Conservation (phyloP, 169 alveolate genomes). For the Cryptosporidium sp. region DNA sequence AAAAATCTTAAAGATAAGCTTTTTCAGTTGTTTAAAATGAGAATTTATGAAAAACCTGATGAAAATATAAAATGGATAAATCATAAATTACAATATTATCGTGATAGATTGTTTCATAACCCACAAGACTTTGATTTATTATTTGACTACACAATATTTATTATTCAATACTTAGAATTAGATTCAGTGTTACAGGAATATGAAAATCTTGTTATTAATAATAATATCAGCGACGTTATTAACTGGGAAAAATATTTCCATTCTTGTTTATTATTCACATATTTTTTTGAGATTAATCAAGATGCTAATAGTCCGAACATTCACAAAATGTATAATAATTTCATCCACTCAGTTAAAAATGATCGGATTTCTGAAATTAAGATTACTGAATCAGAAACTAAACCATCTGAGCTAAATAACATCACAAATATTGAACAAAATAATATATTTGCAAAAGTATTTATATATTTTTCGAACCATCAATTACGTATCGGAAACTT, state of each 20-base stretch:
- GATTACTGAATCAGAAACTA: background rate
- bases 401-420: background rate
- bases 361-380: background rate
- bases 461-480: slow-evolving; percentile 22
- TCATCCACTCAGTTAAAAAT: slow-evolving; percentile 8
- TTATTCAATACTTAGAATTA: slow-evolving; percentile 40
- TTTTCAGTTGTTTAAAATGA: slow-evolving; percentile 22
- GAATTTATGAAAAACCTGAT: slow-evolving; percentile 46
- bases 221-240: slow-evolving; percentile 2
- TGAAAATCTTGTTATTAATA: slow-evolving; percentile 3
- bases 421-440: background rate
- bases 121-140: slow-evolving; percentile 34
- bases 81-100: slow-evolving; percentile 26
- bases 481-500: slow-evolving; percentile 76
- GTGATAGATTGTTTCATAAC: background rate
- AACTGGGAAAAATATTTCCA: slow-evolving; percentile 53
- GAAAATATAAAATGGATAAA: slow-evolving; percentile 45
- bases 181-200: slow-evolving; percentile 5
- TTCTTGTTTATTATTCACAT: slow-evolving; percentile 14
- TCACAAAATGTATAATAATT: slow-evolving; percentile 9
- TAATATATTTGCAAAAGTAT: slow-evolving; percentile 8
- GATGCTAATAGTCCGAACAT: background rate
- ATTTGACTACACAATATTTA: slow-evolving; percentile 54
- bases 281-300: slow-evolving; percentile 20
- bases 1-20: slow-evolving; percentile 31